These are phyloP conservation scores for Fabrea salina DNA, from an alignment of 169 alveolate species.

Conservation along the genomic window DNA sequence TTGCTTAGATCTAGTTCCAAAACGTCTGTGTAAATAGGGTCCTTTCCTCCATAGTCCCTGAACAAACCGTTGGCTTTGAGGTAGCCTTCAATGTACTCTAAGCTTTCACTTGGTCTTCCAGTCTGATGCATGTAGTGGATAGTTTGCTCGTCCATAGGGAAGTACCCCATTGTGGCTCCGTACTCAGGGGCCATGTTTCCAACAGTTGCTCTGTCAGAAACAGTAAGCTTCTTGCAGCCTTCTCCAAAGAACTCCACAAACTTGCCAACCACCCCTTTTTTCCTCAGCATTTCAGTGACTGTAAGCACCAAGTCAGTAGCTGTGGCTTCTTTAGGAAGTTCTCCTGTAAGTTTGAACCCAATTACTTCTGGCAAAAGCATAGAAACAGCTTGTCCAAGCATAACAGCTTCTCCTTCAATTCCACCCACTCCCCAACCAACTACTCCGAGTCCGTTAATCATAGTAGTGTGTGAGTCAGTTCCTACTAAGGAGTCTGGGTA, in stretches of 20 bases:
- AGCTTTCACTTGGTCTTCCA: conserved; percentile 86
- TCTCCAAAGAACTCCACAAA: conserved; percentile 95
- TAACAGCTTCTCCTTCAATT: conserved; percentile 98
- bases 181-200: conserved; percentile 98
- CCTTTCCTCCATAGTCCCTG: conserved; percentile 65
- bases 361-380: conserved; percentile 96
- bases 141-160: conserved; percentile 92
- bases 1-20: conserved; percentile 88
- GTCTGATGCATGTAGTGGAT: conserved; percentile 87
- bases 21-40: conserved; percentile 69
- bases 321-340: conserved; percentile 79
- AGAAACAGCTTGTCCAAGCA: conserved; percentile 96
- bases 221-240: conserved; percentile 82
- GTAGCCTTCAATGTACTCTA: conserved; percentile 85
- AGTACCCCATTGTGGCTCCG: conserved; percentile 97
- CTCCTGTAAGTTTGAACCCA: conserved; percentile 93
- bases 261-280: conserved; percentile 96
- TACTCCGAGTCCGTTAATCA: conserved; percentile 96
- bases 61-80: conserved; percentile 75
- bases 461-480: conserved; percentile 96
- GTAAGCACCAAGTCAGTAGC: conserved; percentile 93
- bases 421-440: conserved; percentile 97
- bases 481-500: conserved; percentile 96
- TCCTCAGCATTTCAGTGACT: conserved; percentile 87
- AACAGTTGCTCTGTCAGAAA: conserved; percentile 94